phyloP scores from a whole-genome alignment of 1,139 yeast genomes.

The Scheffersomyces illinoinensis region DNA sequence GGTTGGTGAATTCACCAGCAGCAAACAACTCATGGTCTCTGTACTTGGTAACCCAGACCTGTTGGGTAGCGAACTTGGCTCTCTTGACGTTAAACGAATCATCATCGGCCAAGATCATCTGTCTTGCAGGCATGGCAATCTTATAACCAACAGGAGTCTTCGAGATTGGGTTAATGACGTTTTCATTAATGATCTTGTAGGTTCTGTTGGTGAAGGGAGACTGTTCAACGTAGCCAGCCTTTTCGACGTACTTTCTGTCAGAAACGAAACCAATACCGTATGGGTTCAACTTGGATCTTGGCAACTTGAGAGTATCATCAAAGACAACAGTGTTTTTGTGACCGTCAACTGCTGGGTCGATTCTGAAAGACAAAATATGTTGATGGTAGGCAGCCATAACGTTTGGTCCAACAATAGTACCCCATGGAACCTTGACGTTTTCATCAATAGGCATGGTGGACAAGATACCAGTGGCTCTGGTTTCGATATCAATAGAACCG shows the following conservation, averaged over 20 bases:
- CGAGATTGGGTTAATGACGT: slow-evolving; percentile 71
- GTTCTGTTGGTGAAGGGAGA: slow-evolving; percentile 76
- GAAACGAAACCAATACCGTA: slow-evolving; percentile 75
- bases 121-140: slow-evolving; percentile 75
- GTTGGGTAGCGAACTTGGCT: slow-evolving; percentile 73
- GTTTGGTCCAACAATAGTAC: slow-evolving; percentile 82
- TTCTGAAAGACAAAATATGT: slow-evolving; percentile 80
- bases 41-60: slow-evolving; percentile 76
- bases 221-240: slow-evolving; percentile 73
- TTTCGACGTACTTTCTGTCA: slow-evolving; percentile 65
- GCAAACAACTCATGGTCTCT: slow-evolving; percentile 68
- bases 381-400: slow-evolving; percentile 90
- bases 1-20: slow-evolving; percentile 81
- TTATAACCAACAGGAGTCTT: slow-evolving; percentile 83
- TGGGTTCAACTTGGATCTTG: slow-evolving; percentile 59
- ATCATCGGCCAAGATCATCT: slow-evolving; percentile 67
- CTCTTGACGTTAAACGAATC: slow-evolving; percentile 64
- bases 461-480: slow-evolving; percentile 86
- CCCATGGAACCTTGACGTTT: slow-evolving; percentile 75
- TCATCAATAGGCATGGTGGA: slow-evolving; percentile 84
- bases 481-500: slow-evolving; percentile 80
- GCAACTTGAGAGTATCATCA: slow-evolving; percentile 72
- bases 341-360: slow-evolving; percentile 88
- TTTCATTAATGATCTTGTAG: slow-evolving; percentile 79
- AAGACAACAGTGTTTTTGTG: slow-evolving; percentile 75